A percentile compares a stretch with the other conserved stretches of the same genome.
Evolutionary conservation across 139 green algal species (phyloP).

Genomic region (Dunaliella sp.): DNA sequence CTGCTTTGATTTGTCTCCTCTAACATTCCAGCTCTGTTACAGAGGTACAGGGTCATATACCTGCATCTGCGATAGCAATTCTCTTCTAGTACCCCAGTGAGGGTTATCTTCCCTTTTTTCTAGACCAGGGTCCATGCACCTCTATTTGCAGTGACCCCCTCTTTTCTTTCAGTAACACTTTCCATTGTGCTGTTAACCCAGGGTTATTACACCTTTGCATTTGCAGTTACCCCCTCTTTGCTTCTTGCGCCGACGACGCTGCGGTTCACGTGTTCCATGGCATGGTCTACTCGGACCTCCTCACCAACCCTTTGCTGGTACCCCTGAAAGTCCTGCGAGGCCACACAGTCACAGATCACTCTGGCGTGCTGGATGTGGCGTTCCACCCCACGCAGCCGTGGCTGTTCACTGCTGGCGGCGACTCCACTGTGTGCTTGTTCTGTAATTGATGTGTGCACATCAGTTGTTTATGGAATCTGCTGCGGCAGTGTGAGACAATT

Average conservation of each 20-base stretch:
- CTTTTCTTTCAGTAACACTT: too few species aligned
- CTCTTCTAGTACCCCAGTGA: too few species aligned
- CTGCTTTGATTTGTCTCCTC: too few species aligned
- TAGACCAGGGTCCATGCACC: too few species aligned
- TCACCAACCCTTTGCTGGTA: conserved; percentile 96
- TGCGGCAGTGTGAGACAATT: not conserved
- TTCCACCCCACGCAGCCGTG: conserved; percentile 97
- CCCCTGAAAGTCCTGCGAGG: conserved; percentile 74
- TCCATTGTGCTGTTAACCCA: too few species aligned
- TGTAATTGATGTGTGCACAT: conserved; percentile 41
- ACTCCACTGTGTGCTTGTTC: conserved; percentile 58
- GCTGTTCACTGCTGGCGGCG: conserved; percentile 92
- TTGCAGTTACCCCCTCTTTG: conserved; percentile 86
- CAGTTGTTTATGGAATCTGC: not conserved
- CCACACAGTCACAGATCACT: conserved; percentile 46
- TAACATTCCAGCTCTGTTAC: too few species aligned
- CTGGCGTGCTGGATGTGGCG: conserved; percentile 74
- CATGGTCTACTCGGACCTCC: conserved; percentile 92
- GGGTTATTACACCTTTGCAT: too few species aligned
- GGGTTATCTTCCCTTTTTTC: too few species aligned
- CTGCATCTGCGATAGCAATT: too few species aligned
- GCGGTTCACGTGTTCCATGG: conserved; percentile 91
- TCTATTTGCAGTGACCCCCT: too few species aligned
- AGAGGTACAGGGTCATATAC: too few species aligned
- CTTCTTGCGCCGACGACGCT: conserved; percentile 78